These are phyloP conservation scores for Monotropa hypopitys DNA, from an alignment of 179 eudicot species.

Conservation along the genomic window DNA sequence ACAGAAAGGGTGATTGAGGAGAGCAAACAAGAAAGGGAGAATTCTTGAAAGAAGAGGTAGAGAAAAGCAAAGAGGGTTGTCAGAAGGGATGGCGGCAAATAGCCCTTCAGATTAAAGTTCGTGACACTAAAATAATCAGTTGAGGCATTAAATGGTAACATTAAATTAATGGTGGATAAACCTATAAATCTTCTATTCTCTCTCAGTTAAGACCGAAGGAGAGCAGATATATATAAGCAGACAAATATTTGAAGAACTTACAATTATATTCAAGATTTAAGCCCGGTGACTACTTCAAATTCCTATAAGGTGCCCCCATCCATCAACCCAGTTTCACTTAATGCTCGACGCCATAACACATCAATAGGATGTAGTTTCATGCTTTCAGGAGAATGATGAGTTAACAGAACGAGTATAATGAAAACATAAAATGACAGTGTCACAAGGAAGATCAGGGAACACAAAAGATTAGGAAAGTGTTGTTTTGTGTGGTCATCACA, in stretches of 20 bases:
- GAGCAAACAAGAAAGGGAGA: not conserved
- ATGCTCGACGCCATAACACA: not conserved
- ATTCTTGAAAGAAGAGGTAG: not conserved
- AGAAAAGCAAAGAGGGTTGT: not conserved
- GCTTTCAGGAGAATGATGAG: not conserved
- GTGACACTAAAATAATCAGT: not conserved
- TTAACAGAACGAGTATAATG: not conserved
- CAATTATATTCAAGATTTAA: not conserved
- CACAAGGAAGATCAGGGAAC: not conserved
- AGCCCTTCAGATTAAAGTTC: no score
- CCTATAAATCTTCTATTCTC: not conserved
- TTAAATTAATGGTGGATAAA: not conserved
- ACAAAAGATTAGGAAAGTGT: not conserved
- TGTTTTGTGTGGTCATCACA: not conserved
- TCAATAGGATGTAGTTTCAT: not conserved
- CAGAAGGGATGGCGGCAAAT: not conserved
- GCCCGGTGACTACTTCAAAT: not conserved
- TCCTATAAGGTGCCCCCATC: not conserved
- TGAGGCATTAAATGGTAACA: not conserved
- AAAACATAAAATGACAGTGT: not conserved
- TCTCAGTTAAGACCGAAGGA: no score
- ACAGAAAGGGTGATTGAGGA: not conserved
- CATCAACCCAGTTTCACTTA: not conserved
- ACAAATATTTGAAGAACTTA: not conserved
- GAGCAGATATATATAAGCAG: not conserved